Evolutionary conservation across 805 yeast species (phyloP).

Genomic region (Danielozyma ontarioensis): DNA sequence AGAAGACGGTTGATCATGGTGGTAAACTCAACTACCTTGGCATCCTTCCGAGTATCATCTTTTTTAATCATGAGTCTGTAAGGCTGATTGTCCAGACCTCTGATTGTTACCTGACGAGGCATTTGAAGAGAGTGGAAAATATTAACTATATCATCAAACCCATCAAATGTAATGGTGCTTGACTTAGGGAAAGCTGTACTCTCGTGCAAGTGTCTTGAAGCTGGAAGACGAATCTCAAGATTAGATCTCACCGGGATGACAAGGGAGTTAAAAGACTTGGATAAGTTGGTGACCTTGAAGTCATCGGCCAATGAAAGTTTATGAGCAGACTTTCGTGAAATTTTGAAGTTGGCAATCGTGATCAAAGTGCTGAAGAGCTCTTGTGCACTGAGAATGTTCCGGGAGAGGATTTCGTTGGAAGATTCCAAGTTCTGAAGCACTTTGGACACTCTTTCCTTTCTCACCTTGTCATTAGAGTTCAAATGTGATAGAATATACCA

Average conservation of each 20-base stretch:
- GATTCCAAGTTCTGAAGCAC: conserved; percentile 16
- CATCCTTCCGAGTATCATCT: conserved; percentile 94
- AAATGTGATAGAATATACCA: conserved; percentile 76
- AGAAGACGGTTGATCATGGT: conserved; percentile 77
- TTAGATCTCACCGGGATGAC: conserved; percentile 74
- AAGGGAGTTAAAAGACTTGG: conserved; percentile 34
- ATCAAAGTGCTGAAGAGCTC: conserved; percentile 39
- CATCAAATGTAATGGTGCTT: conserved; percentile 46
- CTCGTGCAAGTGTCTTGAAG: conserved; percentile 21
- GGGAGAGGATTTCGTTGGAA: conserved; percentile 8
- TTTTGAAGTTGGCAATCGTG: conserved; percentile 36
- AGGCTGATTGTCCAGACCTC: conserved; percentile 72
- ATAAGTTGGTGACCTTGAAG: conserved; percentile 28
- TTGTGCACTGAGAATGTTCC: conserved; percentile 19
- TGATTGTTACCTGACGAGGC: conserved; percentile 71
- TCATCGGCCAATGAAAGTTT: conserved; percentile 37
- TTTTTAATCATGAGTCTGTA: conserved; percentile 79
- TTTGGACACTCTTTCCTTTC: conserved; percentile 22
- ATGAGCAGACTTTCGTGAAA: conserved; percentile 28
- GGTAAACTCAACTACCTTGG: conserved; percentile 88
- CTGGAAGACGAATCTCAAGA: conserved; percentile 62
- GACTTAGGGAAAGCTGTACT: conserved; percentile 43
- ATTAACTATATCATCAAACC: conserved; percentile 62
- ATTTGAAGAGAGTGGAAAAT: conserved; percentile 79
- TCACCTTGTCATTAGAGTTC: conserved; percentile 44